Conservation (phyloP, 2,329 filamentous ascomycete genomes). For the Fusarium hainanense region DNA sequence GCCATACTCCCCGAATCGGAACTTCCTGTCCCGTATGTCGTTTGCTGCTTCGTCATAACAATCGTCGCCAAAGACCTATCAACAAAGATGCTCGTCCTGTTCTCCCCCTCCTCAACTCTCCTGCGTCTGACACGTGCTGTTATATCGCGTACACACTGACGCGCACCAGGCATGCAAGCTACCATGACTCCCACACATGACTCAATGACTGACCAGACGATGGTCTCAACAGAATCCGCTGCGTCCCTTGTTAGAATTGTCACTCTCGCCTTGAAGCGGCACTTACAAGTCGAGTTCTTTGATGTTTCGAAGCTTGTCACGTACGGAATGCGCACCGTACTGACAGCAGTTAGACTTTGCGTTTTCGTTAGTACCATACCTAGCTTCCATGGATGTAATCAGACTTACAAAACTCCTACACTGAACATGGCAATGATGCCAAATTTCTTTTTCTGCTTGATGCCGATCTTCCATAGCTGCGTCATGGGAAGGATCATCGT, state of each 20-base stretch:
- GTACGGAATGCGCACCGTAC: not conserved
- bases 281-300: not conserved
- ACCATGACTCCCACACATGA: conserved; percentile 17
- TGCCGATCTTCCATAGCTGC: not conserved
- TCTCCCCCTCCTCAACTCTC: rapidly evolving
- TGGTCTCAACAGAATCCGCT: not conserved
- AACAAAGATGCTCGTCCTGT: not conserved
- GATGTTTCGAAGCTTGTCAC: not conserved
- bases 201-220: conserved; percentile 10
- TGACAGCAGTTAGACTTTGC: not conserved
- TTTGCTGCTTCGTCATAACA: not conserved
- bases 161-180: conserved; percentile 15
- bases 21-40: no score
- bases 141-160: conserved; percentile 1
- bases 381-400: no score
- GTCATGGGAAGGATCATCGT: conserved; percentile 14
- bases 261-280: rapidly evolving
- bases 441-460: conserved; percentile 9
- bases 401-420: not conserved
- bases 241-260: rapidly evolving
- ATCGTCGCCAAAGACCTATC: not conserved
- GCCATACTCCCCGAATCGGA: not conserved
- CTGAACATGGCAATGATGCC: conserved; percentile 16
- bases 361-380: rapidly evolving
- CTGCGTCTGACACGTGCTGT: not conserved